Evolutionary conservation across 371 early-diverging fungal genomes (phyloP), one percentile per base, ranked within the genome.

Genomic region (Mortierella sp.): DNA sequence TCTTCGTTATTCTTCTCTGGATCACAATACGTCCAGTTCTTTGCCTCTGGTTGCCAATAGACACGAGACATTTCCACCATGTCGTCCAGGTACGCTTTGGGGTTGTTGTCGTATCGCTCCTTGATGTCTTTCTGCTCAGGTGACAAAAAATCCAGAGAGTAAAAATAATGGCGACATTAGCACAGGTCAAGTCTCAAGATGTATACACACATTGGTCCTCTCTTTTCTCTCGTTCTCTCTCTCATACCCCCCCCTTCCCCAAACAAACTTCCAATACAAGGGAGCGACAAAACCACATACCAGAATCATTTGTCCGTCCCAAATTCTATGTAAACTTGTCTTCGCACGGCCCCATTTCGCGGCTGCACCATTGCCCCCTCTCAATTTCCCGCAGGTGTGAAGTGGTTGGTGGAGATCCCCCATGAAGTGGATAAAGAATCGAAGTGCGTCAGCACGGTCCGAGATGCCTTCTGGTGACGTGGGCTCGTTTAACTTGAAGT

Each of bases 321-420:
- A 83, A 53, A 83, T 72, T 19, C 60, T 62, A 57, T 84, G 84
- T n/a, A 84, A 66, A 44, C 57, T 82, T 15, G 72, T 79, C 46
- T 21, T 66, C 28, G 79, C 70, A 19, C 75, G 60, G 4, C 76
- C 68, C 74, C 81, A 84, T 19, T 61, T 70, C 23, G 75, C 72
- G 0, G 53, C n/a, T 18, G 70, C 74, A 48, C 72, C 51, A 23
- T 83, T 84, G 15, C 84, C 84, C 4, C 84, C 84, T 21, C 74
- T 68, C 6, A 28, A 37, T 18, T 72, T 68, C 18, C 84, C 84
- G n/a, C 73, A 68, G 52, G 59, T 59, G 60, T 85, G 86, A 30
- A 85, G 63, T 11, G 86, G 86, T 43, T 85, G 86, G 48, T 81
- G 83, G 19, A 85, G 50, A 68, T 85, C 86, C 1, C 86, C 86